Base-by-base conservation (phyloP, 2,329 filamentous ascomycete species). In the Pseudopithomyces maydicus region DNA sequence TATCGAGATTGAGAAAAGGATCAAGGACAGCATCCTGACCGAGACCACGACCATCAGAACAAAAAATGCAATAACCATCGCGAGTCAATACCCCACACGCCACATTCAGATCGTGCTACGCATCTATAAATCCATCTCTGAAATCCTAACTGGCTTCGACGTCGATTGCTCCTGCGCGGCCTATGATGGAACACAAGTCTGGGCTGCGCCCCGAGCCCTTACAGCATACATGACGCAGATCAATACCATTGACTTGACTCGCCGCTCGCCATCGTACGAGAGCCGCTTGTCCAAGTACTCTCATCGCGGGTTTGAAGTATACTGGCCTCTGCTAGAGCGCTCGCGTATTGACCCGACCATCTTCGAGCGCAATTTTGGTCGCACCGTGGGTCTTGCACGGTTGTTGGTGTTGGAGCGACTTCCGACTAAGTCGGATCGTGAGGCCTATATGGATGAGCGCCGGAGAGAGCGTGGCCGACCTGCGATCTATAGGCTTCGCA, bases 131-230 rank as follows among this genome's bases (percentile, higher is more conserved):
- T 92, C 88, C 0, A 78, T 96, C 44, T 89, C 90, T 1, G 90
- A 96, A 72, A 93, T 96, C 35, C 81, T 96, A 22, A 92, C 91
- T 2, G 92, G 92, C 0, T 96, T 96, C 65, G 92, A 96, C 66
- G 91, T 96, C 47, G 91, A 95, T 71, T 92, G 89, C 71, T 89
- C 90, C 0, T 91, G 91, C 59, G 89, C 87, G 22, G 91, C 90
- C 4, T 96, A 90, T 65, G 87, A 95, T 72, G 92, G 92, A 35
- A 83, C 84, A 19, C 89, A 95, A 68, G 91, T 96, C 17, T 96
- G 89, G 69, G 87, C 87, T 22, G 88, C 89, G 2, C 92, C 92
- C 1, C 84, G 92, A 55, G 91, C 91, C 2, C 74, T 96, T 14
- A 86, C 86, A 43, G 88, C 91, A 10, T 94, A 89, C 74, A 88